These are phyloP conservation scores for Monilinia fructigena DNA, from an alignment of 2,329 filamentous ascomycete genomes.

Conservation along the genomic window DNA sequence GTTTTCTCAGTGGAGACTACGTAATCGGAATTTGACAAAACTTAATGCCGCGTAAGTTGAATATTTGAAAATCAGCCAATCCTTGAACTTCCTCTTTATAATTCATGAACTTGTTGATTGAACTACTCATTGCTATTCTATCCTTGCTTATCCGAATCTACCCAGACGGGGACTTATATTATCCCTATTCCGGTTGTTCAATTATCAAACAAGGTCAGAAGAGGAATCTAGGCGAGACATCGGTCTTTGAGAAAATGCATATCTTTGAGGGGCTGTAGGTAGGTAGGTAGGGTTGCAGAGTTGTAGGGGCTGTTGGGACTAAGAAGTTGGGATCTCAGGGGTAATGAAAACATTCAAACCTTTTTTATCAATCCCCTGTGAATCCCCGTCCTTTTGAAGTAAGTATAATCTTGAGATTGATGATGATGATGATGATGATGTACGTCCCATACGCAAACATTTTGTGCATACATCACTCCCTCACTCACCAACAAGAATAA, in stretches of 20 bases:
- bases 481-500: background rate
- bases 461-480: background rate
- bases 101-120: background rate
- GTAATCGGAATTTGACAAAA: too few relatives aligned
- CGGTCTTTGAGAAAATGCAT: too few relatives aligned
- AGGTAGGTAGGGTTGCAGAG: too few relatives aligned
- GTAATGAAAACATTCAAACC: background rate
- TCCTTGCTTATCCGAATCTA: background rate
- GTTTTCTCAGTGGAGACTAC: too few relatives aligned
- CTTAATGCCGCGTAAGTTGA: too few relatives aligned
- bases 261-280: too few relatives aligned
- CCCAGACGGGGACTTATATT: background rate
- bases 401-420: background rate
- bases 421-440: constrained; percentile 11
- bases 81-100: background rate
- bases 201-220: too few relatives aligned
- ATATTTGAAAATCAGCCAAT: too few relatives aligned
- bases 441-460: constrained; percentile 13
- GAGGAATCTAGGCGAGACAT: too few relatives aligned
- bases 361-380: too few relatives aligned
- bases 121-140: background rate
- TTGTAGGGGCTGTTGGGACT: too few relatives aligned
- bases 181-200: background rate
- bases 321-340: background rate
- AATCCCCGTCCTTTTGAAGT: too few relatives aligned